These are phyloP conservation scores for Daldinia eschscholtzii DNA, from an alignment of 2,329 filamentous ascomycete genomes.

Conservation along the genomic window DNA sequence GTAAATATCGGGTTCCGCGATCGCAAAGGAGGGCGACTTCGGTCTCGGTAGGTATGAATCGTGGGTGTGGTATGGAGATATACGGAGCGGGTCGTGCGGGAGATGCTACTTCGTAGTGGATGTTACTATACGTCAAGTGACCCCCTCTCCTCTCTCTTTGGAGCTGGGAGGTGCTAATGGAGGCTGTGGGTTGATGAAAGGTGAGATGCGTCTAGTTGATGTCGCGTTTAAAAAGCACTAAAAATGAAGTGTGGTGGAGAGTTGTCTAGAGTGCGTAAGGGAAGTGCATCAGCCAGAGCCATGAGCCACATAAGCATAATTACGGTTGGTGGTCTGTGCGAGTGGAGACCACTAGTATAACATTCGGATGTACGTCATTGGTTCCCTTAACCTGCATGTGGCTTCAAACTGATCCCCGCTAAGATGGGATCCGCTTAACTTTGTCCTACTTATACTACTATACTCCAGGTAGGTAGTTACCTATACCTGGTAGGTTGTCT, in stretches of 20 bases:
- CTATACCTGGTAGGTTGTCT: conserved; percentile 13
- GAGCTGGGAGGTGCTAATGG: conserved; percentile 33
- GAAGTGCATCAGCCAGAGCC: conserved; percentile 35
- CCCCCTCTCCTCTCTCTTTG: conserved; percentile 34
- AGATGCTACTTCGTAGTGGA: conserved; percentile 43
- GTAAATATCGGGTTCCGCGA: conserved; percentile 27
- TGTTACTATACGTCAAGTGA: conserved; percentile 45
- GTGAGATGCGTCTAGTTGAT: conserved; percentile 40
- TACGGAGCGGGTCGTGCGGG: conserved; percentile 39
- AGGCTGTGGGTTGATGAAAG: conserved; percentile 35
- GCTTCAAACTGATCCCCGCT: conserved; percentile 39
- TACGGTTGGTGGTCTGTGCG: conserved; percentile 37
- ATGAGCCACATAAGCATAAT: conserved; percentile 37
- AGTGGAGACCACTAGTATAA: conserved; percentile 34
- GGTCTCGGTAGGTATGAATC: conserved; percentile 31
- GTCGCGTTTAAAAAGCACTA: conserved; percentile 45
- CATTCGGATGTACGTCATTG: conserved; percentile 33
- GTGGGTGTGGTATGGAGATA: conserved; percentile 36
- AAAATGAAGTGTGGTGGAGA: conserved; percentile 40
- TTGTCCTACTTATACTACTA: conserved; percentile 8
- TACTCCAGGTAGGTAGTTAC: neutral
- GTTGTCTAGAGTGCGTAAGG: conserved; percentile 17
- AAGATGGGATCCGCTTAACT: conserved; percentile 28
- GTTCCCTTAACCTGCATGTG: conserved; percentile 36
- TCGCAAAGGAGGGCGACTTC: conserved; percentile 32